Percentiles rank a stretch among this genome's conserved stretches.
phyloP scores from a whole-genome alignment of 768 basidiomycete genomes.

The Lentinula edodes region DNA sequence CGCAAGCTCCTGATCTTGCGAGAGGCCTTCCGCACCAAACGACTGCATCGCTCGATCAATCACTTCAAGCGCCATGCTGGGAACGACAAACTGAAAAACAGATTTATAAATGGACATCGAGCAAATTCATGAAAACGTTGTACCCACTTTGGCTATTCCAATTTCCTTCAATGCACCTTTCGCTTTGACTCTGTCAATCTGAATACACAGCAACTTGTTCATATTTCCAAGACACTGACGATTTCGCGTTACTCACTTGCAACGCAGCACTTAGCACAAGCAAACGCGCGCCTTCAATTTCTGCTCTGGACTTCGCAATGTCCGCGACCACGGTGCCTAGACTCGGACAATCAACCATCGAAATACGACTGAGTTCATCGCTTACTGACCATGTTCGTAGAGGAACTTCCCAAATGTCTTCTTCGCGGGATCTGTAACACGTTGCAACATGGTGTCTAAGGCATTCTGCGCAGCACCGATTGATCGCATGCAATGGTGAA shows the following conservation, averaged over 20 bases:
- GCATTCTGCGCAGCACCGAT: constrained; percentile 85
- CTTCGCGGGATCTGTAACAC: constrained; percentile 86
- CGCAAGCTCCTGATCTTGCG: constrained; percentile 84
- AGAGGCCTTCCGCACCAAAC: constrained; percentile 94
- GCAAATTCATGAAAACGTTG: background rate
- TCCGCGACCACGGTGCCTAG: constrained; percentile 84
- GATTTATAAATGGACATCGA: background rate
- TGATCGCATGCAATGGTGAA: constrained; percentile 97
- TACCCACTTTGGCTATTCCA: constrained; percentile 85
- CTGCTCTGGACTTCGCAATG: constrained; percentile 88
- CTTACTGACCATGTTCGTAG: constrained; percentile 74
- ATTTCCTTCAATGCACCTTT: constrained; percentile 98
- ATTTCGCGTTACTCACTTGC: constrained; percentile 44
- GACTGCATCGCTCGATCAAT: constrained; percentile 96
- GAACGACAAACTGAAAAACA: constrained; percentile 76
- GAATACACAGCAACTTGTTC: constrained; percentile 1
- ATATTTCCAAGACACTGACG: background rate
- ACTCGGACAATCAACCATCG: background rate
- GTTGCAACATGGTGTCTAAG: constrained; percentile 80
- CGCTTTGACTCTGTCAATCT: constrained; percentile 88
- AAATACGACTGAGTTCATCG: background rate
- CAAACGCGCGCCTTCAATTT: constrained; percentile 84
- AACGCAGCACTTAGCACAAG: constrained; percentile 90
- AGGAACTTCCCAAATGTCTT: constrained; percentile 94
- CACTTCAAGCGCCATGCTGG: constrained; percentile 81